A percentile compares a stretch with the other conserved stretches of the same genome.
phyloP scores from a whole-genome alignment of 208 protist species.

The Trypanosoma rangeli region DNA sequence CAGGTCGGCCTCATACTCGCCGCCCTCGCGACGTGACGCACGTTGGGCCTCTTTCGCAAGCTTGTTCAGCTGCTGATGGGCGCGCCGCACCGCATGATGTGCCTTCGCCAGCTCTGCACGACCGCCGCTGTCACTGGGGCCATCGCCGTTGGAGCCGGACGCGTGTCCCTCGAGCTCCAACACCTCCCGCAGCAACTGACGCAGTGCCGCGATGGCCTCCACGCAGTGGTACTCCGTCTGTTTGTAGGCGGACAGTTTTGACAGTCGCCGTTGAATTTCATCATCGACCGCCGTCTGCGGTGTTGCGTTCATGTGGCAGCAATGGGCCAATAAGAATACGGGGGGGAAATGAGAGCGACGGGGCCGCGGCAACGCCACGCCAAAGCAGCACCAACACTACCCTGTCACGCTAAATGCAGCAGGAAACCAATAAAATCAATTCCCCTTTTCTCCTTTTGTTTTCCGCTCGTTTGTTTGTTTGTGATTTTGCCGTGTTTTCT shows the following conservation, averaged over 20 bases:
- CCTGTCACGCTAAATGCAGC: background rate
- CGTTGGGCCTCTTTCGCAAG: conserved; percentile 38
- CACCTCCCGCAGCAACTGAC: conserved; percentile 28
- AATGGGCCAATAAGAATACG: background rate
- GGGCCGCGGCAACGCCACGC: too few species aligned
- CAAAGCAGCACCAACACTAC: background rate
- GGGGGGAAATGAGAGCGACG: background rate
- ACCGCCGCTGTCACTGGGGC: background rate
- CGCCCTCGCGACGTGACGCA: conserved; percentile 13
- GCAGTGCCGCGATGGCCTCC: conserved; percentile 47
- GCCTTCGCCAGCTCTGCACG: background rate
- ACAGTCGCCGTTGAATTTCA: conserved; percentile 25
- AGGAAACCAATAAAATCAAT: background rate
- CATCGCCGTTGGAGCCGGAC: background rate
- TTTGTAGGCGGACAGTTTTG: conserved; percentile 47
- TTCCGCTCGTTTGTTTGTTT: background rate
- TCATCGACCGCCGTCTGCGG: background rate
- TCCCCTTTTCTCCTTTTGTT: too few species aligned
- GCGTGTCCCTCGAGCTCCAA: conserved; percentile 6
- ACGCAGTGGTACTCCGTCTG: conserved; percentile 52
- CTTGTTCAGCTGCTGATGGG: conserved; percentile 29
- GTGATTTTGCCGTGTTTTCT: background rate
- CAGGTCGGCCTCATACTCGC: conserved; percentile 20
- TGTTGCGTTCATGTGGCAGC: background rate
- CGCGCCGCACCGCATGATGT: conserved; percentile 27